These are phyloP conservation scores for Blastobotrys persicus DNA, from an alignment of 1,139 yeast species.

Conservation along the genomic window DNA sequence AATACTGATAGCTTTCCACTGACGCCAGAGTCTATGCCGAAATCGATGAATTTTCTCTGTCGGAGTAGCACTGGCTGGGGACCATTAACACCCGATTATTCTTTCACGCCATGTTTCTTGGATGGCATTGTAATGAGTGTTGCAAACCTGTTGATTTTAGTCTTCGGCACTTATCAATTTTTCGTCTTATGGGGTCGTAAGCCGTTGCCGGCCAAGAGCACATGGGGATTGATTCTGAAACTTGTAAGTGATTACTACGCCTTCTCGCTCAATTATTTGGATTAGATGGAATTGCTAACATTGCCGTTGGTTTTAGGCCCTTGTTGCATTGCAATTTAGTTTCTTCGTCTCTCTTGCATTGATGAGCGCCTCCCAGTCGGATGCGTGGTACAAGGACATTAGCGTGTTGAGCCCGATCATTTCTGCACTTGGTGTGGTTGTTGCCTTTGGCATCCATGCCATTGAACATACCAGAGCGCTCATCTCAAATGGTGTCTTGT, in stretches of 20 bases:
- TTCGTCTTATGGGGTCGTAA: conserved; percentile 29
- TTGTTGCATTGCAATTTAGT: conserved; percentile 45
- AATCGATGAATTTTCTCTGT: conserved; percentile 34
- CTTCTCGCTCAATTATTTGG: too few species aligned
- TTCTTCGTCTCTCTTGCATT: conserved; percentile 34
- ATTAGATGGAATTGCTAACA: conserved; percentile 23
- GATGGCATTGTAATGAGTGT: conserved; percentile 63
- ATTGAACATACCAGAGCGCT: conserved; percentile 64
- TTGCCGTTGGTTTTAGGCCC: conserved; percentile 21
- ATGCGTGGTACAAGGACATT: conserved; percentile 38
- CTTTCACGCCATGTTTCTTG: conserved; percentile 78
- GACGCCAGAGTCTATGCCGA: not conserved
- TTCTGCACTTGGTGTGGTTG: conserved; percentile 45
- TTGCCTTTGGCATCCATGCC: conserved; percentile 61
- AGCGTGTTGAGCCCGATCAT: conserved; percentile 44
- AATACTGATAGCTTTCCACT: not conserved
- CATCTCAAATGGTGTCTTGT: conserved; percentile 65
- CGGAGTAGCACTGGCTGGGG: conserved; percentile 68
- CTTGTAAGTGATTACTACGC: conserved; percentile 41
- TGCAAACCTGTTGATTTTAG: conserved; percentile 52
- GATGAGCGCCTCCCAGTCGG: conserved; percentile 18
- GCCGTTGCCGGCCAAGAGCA: conserved; percentile 35
- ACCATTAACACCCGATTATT: conserved; percentile 60
- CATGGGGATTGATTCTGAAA: conserved; percentile 42
- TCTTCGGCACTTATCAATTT: conserved; percentile 52